Evolutionary conservation across 2,329 filamentous ascomycete species (phyloP).

Genomic region (Talaromyces sp.): DNA sequence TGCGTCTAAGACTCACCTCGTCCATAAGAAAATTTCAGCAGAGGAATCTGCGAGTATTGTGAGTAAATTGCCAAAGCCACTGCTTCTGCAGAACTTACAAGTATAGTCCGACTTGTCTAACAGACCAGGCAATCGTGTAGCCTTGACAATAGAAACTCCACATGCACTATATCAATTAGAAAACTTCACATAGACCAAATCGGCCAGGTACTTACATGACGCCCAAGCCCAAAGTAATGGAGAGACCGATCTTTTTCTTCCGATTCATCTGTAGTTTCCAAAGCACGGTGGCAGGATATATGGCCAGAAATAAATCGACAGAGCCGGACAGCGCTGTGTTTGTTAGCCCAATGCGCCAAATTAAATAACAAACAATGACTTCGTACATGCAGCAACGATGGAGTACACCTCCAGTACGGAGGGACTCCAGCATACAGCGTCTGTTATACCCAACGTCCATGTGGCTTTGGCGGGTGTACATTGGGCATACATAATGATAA

Average conservation of each 20-base stretch:
- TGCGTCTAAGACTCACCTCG: not conserved
- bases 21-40: slow-evolving; percentile 11
- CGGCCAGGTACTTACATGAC: slow-evolving; percentile 19
- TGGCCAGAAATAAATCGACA: slow-evolving; percentile 30
- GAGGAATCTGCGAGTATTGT: slow-evolving; percentile 4
- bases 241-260: slow-evolving; percentile 26
- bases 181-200: not conserved
- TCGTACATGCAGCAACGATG: slow-evolving; percentile 37
- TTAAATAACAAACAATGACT: not conserved
- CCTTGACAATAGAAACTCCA: slow-evolving; percentile 30
- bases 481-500: slow-evolving; percentile 41
- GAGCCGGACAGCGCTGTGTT: slow-evolving; percentile 24
- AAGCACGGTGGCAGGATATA: slow-evolving; percentile 28
- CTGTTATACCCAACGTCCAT: slow-evolving; percentile 31
- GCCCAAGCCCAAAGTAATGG: slow-evolving; percentile 26
- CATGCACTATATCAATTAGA: slow-evolving; percentile 22
- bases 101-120: slow-evolving; percentile 15
- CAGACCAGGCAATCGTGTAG: slow-evolving; percentile 24
- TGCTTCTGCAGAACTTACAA: not conserved
- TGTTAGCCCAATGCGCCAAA: not conserved
- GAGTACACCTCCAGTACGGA: slow-evolving; percentile 37
- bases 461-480: slow-evolving; percentile 37
- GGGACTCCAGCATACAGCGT: slow-evolving; percentile 32
- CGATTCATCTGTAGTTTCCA: slow-evolving; percentile 28
- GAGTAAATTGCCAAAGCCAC: not conserved